These are phyloP conservation scores for Dinochytrium kinnereticum DNA, from an alignment of 371 early-diverging fungal genomes.

Conservation along the genomic window DNA sequence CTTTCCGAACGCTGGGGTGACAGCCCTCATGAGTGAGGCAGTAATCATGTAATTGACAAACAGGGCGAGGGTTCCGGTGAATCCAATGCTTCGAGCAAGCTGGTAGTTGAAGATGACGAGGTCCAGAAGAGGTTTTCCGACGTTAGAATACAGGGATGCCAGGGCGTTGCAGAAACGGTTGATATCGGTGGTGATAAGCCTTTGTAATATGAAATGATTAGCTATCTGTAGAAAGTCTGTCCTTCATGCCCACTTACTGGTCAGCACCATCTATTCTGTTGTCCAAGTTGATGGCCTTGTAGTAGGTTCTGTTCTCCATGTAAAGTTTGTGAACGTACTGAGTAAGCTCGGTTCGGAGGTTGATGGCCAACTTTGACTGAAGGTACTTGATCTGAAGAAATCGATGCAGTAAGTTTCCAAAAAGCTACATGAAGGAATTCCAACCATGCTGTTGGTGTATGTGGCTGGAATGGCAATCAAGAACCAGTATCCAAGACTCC, in stretches of 20 bases:
- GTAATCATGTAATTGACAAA: slow-evolving; percentile 48
- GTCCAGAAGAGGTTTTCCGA: slow-evolving; percentile 62
- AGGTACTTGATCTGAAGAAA: slow-evolving; percentile 43
- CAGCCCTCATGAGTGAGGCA: slow-evolving; percentile 48
- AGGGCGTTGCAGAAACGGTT: slow-evolving; percentile 54
- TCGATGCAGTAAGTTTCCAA: neutral
- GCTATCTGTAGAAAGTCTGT: too few species aligned
- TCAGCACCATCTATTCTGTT: slow-evolving; percentile 56
- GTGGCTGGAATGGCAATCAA: slow-evolving; percentile 92
- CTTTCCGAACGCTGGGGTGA: slow-evolving; percentile 60
- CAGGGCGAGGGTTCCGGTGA: slow-evolving; percentile 48
- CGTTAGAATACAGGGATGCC: slow-evolving; percentile 58
- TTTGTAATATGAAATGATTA: neutral
- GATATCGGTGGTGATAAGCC: slow-evolving; percentile 60
- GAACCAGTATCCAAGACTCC: slow-evolving; percentile 89
- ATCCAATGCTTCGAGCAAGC: slow-evolving; percentile 54
- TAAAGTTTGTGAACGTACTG: slow-evolving; percentile 59
- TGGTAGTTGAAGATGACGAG: slow-evolving; percentile 62
- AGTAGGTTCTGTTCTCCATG: slow-evolving; percentile 76
- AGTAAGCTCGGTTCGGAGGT: slow-evolving; percentile 52
- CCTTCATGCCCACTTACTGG: slow-evolving; percentile 46
- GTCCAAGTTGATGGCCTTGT: slow-evolving; percentile 60
- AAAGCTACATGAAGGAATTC: neutral
- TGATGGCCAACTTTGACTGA: slow-evolving; percentile 53
- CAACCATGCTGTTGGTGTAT: slow-evolving; percentile 91